These are phyloP conservation scores for Melocanna baccifera DNA, from an alignment of 176 grass and related monocot species.

Conservation along the genomic window DNA sequence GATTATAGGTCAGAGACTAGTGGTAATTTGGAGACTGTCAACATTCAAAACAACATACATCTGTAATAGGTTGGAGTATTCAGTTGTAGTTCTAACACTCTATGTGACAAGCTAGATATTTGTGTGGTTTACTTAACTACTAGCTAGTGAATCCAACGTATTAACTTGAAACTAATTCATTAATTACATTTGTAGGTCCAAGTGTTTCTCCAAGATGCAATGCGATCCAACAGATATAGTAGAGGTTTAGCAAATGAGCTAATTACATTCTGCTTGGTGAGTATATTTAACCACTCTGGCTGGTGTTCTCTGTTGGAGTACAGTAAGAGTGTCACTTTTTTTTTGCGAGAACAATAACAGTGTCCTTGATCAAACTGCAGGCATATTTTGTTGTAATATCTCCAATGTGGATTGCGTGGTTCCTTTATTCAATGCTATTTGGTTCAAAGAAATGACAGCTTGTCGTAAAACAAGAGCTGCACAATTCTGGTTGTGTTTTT, in stretches of 20 bases:
- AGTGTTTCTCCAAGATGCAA: constrained; percentile 20
- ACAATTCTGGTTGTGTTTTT: background rate
- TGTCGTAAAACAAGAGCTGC: background rate
- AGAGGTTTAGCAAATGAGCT: constrained; percentile 32
- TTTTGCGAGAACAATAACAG: background rate
- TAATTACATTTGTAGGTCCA: constrained; percentile 41
- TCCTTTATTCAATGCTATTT: constrained; percentile 30
- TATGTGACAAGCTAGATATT: background rate
- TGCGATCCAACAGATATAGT: constrained; percentile 56
- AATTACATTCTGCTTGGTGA: constrained; percentile 42
- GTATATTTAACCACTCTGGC: background rate
- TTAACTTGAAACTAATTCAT: background rate
- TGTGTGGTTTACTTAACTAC: background rate
- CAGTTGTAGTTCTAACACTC: background rate
- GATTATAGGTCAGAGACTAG: background rate
- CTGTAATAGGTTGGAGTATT: background rate
- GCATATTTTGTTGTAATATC: constrained; percentile 36
- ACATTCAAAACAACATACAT: background rate
- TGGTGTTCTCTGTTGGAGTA: background rate
- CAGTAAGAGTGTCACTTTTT: background rate
- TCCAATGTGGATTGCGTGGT: constrained; percentile 37
- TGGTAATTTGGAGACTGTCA: background rate
- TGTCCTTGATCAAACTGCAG: constrained; percentile 28
- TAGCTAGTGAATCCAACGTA: background rate
- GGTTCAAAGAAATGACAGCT: constrained; percentile 22